A percentile compares a stretch with the other conserved stretches of the same genome.
phyloP scores from a whole-genome alignment of 495 filamentous ascomycete genomes.

The Trichocladium uniseriatum region DNA sequence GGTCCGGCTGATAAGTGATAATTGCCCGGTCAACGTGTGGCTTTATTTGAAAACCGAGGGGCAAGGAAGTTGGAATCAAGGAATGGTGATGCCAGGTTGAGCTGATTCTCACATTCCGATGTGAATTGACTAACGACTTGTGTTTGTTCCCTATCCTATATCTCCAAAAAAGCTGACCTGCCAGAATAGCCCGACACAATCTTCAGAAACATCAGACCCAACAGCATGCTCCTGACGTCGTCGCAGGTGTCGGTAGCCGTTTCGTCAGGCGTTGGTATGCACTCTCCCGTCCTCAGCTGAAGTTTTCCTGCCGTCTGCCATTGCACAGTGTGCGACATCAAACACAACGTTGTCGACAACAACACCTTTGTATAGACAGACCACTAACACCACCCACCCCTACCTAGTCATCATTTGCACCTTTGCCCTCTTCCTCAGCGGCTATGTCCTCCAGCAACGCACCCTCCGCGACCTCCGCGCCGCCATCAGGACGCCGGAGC shows the following conservation, averaged over 20 bases:
- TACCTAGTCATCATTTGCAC: slow-evolving; percentile 41
- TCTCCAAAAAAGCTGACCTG: too few species aligned
- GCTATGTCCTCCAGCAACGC: slow-evolving; percentile 47
- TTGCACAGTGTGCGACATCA: neutral
- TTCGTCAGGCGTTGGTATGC: slow-evolving; percentile 40
- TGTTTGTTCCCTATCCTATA: too few species aligned
- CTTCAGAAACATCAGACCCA: too few species aligned
- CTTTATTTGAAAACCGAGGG: neutral
- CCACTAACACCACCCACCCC: slow-evolving; percentile 22
- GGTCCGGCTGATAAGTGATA: neutral
- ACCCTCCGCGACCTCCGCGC: slow-evolving; percentile 41
- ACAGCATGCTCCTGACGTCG: slow-evolving; percentile 41
- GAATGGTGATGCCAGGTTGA: too few species aligned
- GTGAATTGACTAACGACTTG: neutral
- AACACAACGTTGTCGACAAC: too few species aligned
- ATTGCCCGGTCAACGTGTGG: neutral
- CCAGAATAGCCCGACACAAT: too few species aligned
- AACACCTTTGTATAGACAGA: too few species aligned
- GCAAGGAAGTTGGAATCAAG: neutral
- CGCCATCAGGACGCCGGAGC: slow-evolving; percentile 36
- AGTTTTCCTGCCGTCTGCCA: neutral
- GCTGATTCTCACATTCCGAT: neutral
- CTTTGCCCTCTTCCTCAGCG: slow-evolving; percentile 42
- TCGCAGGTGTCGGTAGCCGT: slow-evolving; percentile 44
- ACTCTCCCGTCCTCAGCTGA: slow-evolving; percentile 9